These are phyloP conservation scores for Zygosaccharomyces gambellarensis DNA, from an alignment of 805 yeast genomes.

Conservation along the genomic window DNA sequence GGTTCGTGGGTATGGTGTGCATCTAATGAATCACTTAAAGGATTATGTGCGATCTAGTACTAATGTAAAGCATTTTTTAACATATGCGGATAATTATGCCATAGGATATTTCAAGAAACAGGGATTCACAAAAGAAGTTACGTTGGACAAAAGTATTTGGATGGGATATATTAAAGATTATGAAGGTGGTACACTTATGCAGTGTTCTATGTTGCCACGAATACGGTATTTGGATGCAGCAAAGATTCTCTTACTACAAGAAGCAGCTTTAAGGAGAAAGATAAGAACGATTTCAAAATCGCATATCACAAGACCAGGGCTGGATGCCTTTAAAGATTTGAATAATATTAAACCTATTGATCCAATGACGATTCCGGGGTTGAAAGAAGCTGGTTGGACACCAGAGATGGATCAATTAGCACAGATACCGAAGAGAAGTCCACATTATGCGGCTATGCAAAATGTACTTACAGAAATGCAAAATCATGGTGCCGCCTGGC, in stretches of 20 bases:
- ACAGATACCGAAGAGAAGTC: conserved; percentile 88
- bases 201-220: conserved; percentile 87
- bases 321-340: conserved; percentile 58
- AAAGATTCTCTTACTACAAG: conserved; percentile 79
- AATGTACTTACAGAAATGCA: conserved; percentile 82
- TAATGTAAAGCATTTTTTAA: conserved; percentile 76
- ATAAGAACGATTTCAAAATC: conserved; percentile 75
- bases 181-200: conserved; percentile 98
- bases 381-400: conserved; percentile 94
- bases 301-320: conserved; percentile 76
- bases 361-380: conserved; percentile 83
- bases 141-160: conserved; percentile 83
- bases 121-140: conserved; percentile 93
- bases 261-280: conserved; percentile 84
- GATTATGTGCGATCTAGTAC: conserved; percentile 90
- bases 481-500: conserved; percentile 97
- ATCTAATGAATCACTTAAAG: conserved; percentile 93
- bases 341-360: conserved; percentile 52
- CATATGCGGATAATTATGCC: conserved; percentile 98
- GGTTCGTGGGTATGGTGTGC: conserved; percentile 98
- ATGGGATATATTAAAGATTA: conserved; percentile 98
- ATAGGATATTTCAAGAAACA: conserved; percentile 98
- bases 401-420: conserved; percentile 97
- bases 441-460: conserved; percentile 92
- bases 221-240: conserved; percentile 85